phyloP scores from a whole-genome alignment of 148 eudicot species.

The Suaeda aralocaspica region DNA sequence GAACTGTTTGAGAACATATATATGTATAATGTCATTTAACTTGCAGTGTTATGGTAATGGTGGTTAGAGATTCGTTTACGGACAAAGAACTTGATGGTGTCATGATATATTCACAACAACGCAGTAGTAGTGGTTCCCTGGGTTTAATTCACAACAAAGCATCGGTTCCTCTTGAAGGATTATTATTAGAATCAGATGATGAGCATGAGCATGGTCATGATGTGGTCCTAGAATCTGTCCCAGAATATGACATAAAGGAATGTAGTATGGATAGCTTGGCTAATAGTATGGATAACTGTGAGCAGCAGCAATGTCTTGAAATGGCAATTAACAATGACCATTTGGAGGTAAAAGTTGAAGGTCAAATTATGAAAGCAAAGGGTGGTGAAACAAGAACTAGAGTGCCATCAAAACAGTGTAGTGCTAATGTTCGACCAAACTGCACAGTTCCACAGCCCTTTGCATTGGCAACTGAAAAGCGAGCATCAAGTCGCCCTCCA shows the following conservation, averaged over 20 bases:
- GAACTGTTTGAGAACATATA: no score
- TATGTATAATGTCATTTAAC: not conserved
- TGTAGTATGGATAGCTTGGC: conserved; percentile 36
- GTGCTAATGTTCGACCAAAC: conserved; percentile 40
- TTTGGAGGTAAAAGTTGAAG: conserved; percentile 28
- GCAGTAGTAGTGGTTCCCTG: no score
- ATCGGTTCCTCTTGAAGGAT: conserved; percentile 27
- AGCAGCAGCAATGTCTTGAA: conserved; percentile 20
- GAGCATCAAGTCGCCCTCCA: conserved; percentile 57
- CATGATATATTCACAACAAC: conserved; percentile 33
- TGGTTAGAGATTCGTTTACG: conserved; percentile 47
- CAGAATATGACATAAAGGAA: conserved; percentile 49
- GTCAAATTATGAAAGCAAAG: conserved; percentile 27
- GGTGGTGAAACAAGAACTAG: conserved; percentile 37
- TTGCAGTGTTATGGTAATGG: conserved; percentile 59
- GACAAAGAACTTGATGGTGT: conserved; percentile 58
- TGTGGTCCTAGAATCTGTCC: conserved; percentile 22
- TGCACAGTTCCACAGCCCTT: conserved; percentile 85
- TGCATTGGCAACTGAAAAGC: conserved; percentile 88
- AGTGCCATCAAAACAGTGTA: conserved; percentile 36
- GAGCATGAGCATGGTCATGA: conserved; percentile 33
- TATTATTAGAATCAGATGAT: conserved; percentile 30
- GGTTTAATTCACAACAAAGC: conserved; percentile 28
- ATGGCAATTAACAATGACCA: conserved; percentile 21
- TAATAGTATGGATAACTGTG: conserved; percentile 26